Evolutionary conservation across 495 filamentous ascomycete species (phyloP).

Genomic region (Penicillium argentinense): DNA sequence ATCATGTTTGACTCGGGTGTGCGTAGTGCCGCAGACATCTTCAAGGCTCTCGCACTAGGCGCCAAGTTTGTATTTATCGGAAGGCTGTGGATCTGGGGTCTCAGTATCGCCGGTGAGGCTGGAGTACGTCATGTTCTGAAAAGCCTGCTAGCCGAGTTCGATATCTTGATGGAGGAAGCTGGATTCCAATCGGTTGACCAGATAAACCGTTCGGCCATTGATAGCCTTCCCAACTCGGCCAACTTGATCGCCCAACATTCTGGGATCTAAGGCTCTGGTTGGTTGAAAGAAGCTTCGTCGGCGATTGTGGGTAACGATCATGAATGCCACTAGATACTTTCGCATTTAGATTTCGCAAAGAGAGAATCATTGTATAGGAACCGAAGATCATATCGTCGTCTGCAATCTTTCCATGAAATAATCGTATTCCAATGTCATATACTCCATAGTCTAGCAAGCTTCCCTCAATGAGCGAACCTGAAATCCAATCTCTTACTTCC

Average conservation of each 20-base stretch:
- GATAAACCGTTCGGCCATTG: slow-evolving; percentile 15
- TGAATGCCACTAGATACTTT: too few species aligned
- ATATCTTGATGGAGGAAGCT: slow-evolving; percentile 65
- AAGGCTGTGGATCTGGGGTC: slow-evolving; percentile 60
- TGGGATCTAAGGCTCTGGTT: background rate
- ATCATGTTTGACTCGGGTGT: slow-evolving; percentile 66
- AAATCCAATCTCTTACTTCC: slow-evolving; percentile 34
- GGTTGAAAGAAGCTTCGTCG: background rate
- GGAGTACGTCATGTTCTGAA: slow-evolving; percentile 66
- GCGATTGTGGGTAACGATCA: background rate
- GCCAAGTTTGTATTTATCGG: slow-evolving; percentile 66
- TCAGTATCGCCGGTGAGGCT: slow-evolving; percentile 59
- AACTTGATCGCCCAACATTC: background rate
- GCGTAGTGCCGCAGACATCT: slow-evolving; percentile 54
- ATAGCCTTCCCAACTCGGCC: slow-evolving; percentile 9
- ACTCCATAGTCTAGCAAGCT: too few species aligned
- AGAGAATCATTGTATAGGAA: too few species aligned
- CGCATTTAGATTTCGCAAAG: too few species aligned
- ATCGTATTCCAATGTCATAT: too few species aligned
- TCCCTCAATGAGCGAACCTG: slow-evolving; percentile 18
- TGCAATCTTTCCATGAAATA: too few species aligned
- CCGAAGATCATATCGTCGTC: too few species aligned
- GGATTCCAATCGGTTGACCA: slow-evolving; percentile 40
- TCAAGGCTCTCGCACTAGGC: slow-evolving; percentile 63
- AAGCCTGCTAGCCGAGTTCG: slow-evolving; percentile 63